Base-by-base conservation (phyloP, 164 flowering plant species). In the Kalanchoe fedtschenkoi region DNA sequence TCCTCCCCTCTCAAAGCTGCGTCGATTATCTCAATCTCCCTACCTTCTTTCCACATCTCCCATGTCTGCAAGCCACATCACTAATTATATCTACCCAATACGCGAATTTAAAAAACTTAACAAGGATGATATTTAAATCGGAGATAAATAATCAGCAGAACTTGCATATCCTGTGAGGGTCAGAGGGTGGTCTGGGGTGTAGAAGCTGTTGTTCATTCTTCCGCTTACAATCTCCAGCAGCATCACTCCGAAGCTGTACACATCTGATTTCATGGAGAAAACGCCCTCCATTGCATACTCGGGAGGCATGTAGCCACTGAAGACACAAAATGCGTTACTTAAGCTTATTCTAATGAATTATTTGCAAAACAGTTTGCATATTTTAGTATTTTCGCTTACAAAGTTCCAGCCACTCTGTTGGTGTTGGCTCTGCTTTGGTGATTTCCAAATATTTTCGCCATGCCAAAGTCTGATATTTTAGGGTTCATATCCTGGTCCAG, bases 381-480 rank as follows among this genome's bases (percentile, higher is more conserved):
- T n/a, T 34, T 32, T 29, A 14, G 17, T 34, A 26, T 34, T 29
- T 30, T 1, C n/a, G 57, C 75, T 75, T 62, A 75, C 78, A 54
- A 61, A 33, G 79, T 72, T 37, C 80, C 77, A 34, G 71, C 80
- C 19, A 73, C 61, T 51, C 72, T 61, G 13, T 64, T 66, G 29
- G 77, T 76, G 59, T 73, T 72, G 66, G 69, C 75, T 56, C 68
- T 58, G 29, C 56, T 38, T 22, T 73, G 72, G 21, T 64, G 37
- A 17, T 34, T 7, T 43, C 51, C 63, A 26, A 76, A 76, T 38
- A 70, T 63, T 65, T 70, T 70, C 14, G 75, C 79, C 72, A 76
- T 41, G 21, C 79, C 76, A 59, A 76, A 76, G 58, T 73, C 79
- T 6, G 79, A 73, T 38, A 73, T 70, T 54, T 72, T 72, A n/a